Evolutionary conservation across 2,329 filamentous ascomycete species (phyloP).

Genomic region (Aspergillus thermomutatus): DNA sequence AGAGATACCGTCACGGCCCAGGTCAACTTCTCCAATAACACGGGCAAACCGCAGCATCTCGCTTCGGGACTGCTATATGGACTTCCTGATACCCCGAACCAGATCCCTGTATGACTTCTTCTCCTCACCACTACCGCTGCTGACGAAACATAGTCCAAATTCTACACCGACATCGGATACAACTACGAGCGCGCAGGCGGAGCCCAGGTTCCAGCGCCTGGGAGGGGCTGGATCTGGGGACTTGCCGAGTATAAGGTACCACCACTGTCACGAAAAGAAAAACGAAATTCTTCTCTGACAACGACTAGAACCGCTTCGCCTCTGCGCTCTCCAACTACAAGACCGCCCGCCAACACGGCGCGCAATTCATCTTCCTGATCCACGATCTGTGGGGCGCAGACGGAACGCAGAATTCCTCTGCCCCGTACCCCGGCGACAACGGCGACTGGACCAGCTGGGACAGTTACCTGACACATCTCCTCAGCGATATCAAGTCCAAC

Average conservation of each 20-base stretch:
- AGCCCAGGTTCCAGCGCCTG: slow-evolving; percentile 17
- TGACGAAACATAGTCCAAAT: not conserved
- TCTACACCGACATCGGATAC: slow-evolving; percentile 6
- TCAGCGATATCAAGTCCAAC: slow-evolving; percentile 18
- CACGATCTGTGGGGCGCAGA: slow-evolving; percentile 10
- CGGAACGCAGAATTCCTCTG: not conserved
- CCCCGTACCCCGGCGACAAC: slow-evolving; percentile 4
- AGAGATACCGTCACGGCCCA: not conserved
- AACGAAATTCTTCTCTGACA: not conserved
- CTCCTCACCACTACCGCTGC: not conserved
- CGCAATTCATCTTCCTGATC: slow-evolving; percentile 3
- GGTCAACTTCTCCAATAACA: not conserved
- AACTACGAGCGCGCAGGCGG: slow-evolving; percentile 10
- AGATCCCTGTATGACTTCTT: not conserved
- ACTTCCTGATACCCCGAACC: not conserved
- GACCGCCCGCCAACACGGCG: not conserved
- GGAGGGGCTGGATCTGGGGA: slow-evolving; percentile 38
- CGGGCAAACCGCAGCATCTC: not conserved
- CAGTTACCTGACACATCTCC: slow-evolving; percentile 11
- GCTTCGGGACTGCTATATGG: not conserved
- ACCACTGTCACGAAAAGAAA: not conserved
- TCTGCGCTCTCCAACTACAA: not conserved
- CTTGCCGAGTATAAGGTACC: slow-evolving; percentile 17
- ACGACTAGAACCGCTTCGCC: not conserved
- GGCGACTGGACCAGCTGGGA: slow-evolving; percentile 9